Evolutionary conservation across 805 yeast species (phyloP).

Genomic region (Ogataea pilisensis): DNA sequence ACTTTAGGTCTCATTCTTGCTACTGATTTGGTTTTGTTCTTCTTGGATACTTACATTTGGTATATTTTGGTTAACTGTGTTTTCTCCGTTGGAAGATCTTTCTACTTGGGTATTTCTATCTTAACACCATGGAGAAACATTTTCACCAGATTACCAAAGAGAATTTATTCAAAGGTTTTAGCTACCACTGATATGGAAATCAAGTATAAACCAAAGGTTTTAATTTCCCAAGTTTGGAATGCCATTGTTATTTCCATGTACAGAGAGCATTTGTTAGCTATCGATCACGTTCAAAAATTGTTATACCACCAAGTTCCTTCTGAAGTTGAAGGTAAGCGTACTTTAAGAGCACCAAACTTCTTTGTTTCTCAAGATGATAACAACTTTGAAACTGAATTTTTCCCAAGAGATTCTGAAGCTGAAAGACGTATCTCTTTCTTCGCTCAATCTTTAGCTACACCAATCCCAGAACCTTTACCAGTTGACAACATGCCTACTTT

Average conservation of each 20-base stretch:
- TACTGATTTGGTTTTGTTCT: slow-evolving; percentile 91
- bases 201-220: slow-evolving; percentile 35
- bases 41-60: slow-evolving; percentile 99
- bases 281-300: slow-evolving; percentile 41
- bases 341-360: slow-evolving; percentile 40
- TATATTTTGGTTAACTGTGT: slow-evolving; percentile 92
- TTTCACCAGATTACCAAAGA: slow-evolving; percentile 45
- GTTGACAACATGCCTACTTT: slow-evolving; percentile 99
- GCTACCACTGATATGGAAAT: slow-evolving; percentile 42
- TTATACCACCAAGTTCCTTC: slow-evolving; percentile 43
- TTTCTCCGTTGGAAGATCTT: slow-evolving; percentile 95
- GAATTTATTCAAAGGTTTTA: slow-evolving; percentile 46
- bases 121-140: slow-evolving; percentile 59
- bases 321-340: slow-evolving; percentile 38
- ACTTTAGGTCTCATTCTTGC: slow-evolving; percentile 89
- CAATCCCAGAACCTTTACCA: slow-evolving; percentile 97
- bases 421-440: slow-evolving; percentile 99
- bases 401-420: slow-evolving; percentile 96
- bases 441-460: slow-evolving; percentile 98
- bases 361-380: slow-evolving; percentile 49
- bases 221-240: slow-evolving; percentile 51
- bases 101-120: slow-evolving; percentile 71
- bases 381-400: slow-evolving; percentile 92
- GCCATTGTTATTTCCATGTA: slow-evolving; percentile 51
- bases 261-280: slow-evolving; percentile 47